Conservation (phyloP, 495 filamentous ascomycete species). For the Aspergillus affinis region DNA sequence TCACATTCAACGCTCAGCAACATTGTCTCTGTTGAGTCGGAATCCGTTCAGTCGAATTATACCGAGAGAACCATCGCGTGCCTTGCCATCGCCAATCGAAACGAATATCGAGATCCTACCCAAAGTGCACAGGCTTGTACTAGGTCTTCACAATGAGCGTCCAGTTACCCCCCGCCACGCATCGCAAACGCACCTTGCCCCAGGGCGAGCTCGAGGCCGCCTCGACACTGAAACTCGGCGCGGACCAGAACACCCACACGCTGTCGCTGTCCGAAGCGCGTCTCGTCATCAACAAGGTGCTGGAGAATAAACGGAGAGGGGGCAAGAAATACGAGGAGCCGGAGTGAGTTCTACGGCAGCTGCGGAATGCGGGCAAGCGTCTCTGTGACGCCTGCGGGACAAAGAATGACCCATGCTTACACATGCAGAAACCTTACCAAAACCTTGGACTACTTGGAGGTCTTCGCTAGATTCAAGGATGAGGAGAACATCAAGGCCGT, state of each 20-base stretch:
- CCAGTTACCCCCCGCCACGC: conserved; percentile 53
- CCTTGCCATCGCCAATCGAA: background rate
- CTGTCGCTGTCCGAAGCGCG: conserved; percentile 89
- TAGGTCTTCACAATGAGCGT: conserved; percentile 31
- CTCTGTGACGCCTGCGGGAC: background rate
- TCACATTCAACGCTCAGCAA: conserved; percentile 10
- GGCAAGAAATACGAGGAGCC: conserved; percentile 52
- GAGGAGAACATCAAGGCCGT: conserved; percentile 92
- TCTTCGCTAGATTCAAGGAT: conserved; percentile 91
- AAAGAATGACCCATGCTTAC: conserved; percentile 7
- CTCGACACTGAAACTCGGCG: conserved; percentile 78
- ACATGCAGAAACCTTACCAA: conserved; percentile 63
- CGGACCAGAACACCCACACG: conserved; percentile 84
- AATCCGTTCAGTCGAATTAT: background rate
- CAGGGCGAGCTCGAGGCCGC: conserved; percentile 87
- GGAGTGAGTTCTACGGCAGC: conserved; percentile 36
- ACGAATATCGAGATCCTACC: background rate
- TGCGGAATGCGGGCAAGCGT: background rate
- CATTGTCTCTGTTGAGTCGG: background rate
- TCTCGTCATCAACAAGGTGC: conserved; percentile 82
- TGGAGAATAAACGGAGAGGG: conserved; percentile 57
- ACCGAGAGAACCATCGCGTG: background rate
- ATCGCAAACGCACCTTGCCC: conserved; percentile 69
- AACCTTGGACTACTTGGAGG: conserved; percentile 86
- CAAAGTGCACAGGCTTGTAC: background rate